Evolutionary conservation across 2,329 filamentous ascomycete genomes (phyloP), one percentile per base, ranked within the genome.

Genomic region (Tolypocladium tropicale): DNA sequence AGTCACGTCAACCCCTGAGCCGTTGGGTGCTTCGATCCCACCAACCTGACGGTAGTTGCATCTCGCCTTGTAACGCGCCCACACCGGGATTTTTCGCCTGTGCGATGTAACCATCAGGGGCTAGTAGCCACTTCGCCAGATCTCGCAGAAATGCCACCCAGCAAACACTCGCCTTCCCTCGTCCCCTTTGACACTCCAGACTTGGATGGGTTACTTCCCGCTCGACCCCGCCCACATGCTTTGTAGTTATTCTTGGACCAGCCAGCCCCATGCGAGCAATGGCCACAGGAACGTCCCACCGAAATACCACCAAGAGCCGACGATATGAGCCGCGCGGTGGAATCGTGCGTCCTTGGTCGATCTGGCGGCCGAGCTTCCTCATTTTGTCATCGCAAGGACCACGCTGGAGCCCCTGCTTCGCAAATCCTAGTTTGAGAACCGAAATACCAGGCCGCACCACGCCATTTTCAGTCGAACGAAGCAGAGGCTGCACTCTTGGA

Each of bases 31-130:
- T 32, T 25, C 18, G 28, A 49, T 49, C 36, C 46, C 53, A 52
- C 52, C 55, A 55, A 30, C 49, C 41, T 39, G 11, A 41, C 56
- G 53, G 39, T 53, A 55, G 51, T 53, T 55, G 49, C 48, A 50
- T 52, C 32, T 53, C 52, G 54, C 56, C 46, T 59, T 59, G 60
- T 52, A 57, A 53, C 54, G 55, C 54, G 51, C 50, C 60, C 60
- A 57, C 61, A 53, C 63, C 57, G 58, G 58, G 54, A 53, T 55
- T 54, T 54, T 59, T 61, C 11, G 51, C 57, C 52, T 53, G 23
- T 49, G 51, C 63, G 57, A 65, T 65, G 64, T 66, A 65, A 65
- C 64, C 61, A 62, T 59, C 58, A 59, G 58, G 60, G 58, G 57
- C 56, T 41, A 52, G 56, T 60, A 56, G 58, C 52, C 48, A 55